Percentiles rank a stretch among this genome's conserved stretches.
These are phyloP conservation scores for Bisporella sp. DNA, from an alignment of 2,329 filamentous ascomycete species.

Conservation along the genomic window DNA sequence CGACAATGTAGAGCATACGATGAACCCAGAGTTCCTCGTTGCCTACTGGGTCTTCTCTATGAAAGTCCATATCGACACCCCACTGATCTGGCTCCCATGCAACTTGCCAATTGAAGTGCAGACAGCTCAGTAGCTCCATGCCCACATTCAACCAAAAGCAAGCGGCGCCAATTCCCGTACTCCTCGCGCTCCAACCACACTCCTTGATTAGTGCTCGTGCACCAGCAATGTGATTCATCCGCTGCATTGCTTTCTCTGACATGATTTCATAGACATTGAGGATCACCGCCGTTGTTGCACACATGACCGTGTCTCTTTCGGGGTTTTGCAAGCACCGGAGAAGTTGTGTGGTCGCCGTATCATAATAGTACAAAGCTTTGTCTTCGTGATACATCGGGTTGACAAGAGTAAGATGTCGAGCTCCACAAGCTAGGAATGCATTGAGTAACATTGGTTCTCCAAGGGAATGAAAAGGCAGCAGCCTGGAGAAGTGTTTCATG, in stretches of 20 bases:
- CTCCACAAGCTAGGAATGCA: constrained; percentile 82
- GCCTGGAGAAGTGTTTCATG: constrained; percentile 76
- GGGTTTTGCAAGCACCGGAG: constrained; percentile 75
- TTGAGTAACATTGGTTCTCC: constrained; percentile 83
- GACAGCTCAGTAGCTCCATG: constrained; percentile 82
- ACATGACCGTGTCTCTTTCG: constrained; percentile 75
- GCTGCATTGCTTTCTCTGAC: constrained; percentile 68
- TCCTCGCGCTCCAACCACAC: constrained; percentile 78
- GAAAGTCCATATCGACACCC: constrained; percentile 76
- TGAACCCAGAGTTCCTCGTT: constrained; percentile 83
- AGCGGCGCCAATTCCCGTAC: constrained; percentile 71
- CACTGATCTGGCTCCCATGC: constrained; percentile 88
- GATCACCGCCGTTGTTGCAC: constrained; percentile 79
- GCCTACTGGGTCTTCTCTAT: constrained; percentile 47
- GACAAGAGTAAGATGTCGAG: constrained; percentile 68
- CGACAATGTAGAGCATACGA: constrained; percentile 80
- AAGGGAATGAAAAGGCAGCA: constrained; percentile 77
- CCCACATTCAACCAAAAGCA: constrained; percentile 94
- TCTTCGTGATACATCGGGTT: constrained; percentile 66
- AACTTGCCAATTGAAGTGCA: constrained; percentile 80
- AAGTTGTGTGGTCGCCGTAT: constrained; percentile 74
- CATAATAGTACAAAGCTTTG: constrained; percentile 76
- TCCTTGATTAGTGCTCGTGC: constrained; percentile 82
- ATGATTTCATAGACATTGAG: constrained; percentile 92
- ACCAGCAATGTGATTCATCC: constrained; percentile 86